Evolutionary conservation across 169 alveolate species (phyloP).

Genomic region (Plasmodium fragile): DNA sequence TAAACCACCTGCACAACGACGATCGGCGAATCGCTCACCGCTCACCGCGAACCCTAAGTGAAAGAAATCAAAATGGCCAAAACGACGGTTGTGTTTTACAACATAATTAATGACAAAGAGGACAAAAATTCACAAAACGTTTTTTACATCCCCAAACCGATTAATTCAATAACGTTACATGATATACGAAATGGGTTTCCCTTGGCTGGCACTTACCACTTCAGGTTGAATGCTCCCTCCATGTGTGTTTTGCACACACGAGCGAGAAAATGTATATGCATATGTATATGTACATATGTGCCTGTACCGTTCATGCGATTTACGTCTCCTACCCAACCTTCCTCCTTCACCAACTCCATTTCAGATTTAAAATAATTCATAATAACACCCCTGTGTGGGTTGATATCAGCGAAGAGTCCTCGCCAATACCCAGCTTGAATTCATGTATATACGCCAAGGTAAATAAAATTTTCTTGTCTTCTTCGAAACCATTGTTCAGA

Average conservation of each 20-base stretch:
- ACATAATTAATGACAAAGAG: slow-evolving; percentile 60
- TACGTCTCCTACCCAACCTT: neutral
- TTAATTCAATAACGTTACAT: slow-evolving; percentile 16
- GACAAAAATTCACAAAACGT: slow-evolving; percentile 66
- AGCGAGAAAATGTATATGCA: neutral
- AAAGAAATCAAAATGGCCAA: slow-evolving; percentile 54
- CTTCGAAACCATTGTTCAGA: neutral
- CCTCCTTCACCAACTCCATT: neutral
- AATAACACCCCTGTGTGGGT: slow-evolving; percentile 62
- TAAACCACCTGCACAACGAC: neutral
- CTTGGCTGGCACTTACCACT: slow-evolving; percentile 54
- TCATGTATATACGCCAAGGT: slow-evolving; percentile 70
- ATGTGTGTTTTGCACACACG: neutral
- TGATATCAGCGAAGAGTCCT: slow-evolving; percentile 51
- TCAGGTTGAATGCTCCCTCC: slow-evolving; percentile 11
- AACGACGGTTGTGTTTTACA: slow-evolving; percentile 64
- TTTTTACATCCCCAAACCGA: slow-evolving; percentile 63
- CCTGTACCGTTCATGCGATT: neutral
- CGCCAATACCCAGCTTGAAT: slow-evolving; percentile 51
- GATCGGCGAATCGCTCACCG: too few species aligned
- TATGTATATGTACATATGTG: too few species aligned
- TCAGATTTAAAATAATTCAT: slow-evolving; percentile 50
- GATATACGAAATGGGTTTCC: slow-evolving; percentile 65
- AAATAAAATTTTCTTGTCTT: neutral
- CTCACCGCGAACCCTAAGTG: neutral